These are phyloP conservation scores for Aspergillus mulundensis DNA, from an alignment of 495 filamentous ascomycete species.

Conservation along the genomic window DNA sequence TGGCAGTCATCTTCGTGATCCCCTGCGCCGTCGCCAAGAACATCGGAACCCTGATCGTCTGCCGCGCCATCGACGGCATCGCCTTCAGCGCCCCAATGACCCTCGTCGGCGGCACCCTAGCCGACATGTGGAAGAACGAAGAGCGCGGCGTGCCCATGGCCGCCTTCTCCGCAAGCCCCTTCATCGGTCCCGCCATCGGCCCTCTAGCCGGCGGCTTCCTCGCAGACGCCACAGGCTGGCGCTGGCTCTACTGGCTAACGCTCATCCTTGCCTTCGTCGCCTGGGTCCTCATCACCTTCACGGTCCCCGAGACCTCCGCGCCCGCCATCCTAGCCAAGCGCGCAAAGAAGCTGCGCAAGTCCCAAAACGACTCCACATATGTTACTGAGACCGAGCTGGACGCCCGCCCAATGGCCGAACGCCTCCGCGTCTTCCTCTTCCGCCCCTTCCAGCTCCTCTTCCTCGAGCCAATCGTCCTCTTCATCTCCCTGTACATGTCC, in stretches of 20 bases:
- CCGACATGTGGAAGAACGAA: conserved; percentile 79
- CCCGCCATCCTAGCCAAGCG: conserved; percentile 63
- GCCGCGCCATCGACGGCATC: conserved; percentile 71
- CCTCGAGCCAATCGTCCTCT: conserved; percentile 71
- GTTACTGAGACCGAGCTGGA: conserved; percentile 75
- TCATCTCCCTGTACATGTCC: conserved; percentile 74
- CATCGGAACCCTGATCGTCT: conserved; percentile 68
- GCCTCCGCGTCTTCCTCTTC: conserved; percentile 61
- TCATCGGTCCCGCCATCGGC: conserved; percentile 69
- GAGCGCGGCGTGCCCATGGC: conserved; percentile 83
- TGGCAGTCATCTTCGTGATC: conserved; percentile 73
- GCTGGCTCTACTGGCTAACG: conserved; percentile 85
- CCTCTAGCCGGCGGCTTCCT: conserved; percentile 76
- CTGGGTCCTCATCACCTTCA: conserved; percentile 71
- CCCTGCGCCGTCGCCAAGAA: conserved; percentile 73
- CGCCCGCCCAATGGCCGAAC: conserved; percentile 56
- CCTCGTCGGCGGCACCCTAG: conserved; percentile 71
- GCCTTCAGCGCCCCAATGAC: conserved; percentile 83
- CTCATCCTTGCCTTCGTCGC: conserved; percentile 63
- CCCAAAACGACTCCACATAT: conserved; percentile 57
- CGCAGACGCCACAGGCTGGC: conserved; percentile 64
- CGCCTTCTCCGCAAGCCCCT: conserved; percentile 76
- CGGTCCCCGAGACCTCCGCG: conserved; percentile 76
- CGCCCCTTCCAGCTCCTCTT: conserved; percentile 80
- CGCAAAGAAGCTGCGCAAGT: conserved; percentile 62